phyloP scores from a whole-genome alignment of 192 early-diverging fungal genomes.

The Entophlyctis helioformis region DNA sequence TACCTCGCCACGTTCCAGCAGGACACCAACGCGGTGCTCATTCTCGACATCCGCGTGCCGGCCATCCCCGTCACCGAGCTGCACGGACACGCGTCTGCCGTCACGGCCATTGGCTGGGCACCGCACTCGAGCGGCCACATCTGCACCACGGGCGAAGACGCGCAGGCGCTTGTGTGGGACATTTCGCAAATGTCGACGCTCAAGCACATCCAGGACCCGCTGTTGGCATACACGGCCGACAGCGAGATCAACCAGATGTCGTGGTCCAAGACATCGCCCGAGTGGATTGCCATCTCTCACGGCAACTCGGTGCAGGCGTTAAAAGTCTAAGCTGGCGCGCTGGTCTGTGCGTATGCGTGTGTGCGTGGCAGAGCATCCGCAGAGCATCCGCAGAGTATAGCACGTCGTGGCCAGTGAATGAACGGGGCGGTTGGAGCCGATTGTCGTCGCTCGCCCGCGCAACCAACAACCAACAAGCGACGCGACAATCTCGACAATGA shows the following conservation, averaged over 20 bases:
- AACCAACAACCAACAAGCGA: too few relatives aligned
- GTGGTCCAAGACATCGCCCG: constrained; percentile 66
- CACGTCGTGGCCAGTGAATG: too few relatives aligned
- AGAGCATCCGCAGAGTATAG: too few relatives aligned
- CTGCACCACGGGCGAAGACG: constrained; percentile 80
- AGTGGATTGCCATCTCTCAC: constrained; percentile 85
- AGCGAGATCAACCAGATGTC: constrained; percentile 68
- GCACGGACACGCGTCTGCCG: constrained; percentile 56
- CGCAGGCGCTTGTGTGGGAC: constrained; percentile 89
- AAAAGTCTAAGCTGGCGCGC: constrained; percentile 38
- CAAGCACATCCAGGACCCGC: constrained; percentile 42
- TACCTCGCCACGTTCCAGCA: constrained; percentile 86
- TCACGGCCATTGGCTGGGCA: constrained; percentile 84
- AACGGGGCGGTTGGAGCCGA: too few relatives aligned
- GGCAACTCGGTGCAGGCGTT: constrained; percentile 78
- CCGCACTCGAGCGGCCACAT: constrained; percentile 68
- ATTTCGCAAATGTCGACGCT: constrained; percentile 23
- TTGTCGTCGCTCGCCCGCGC: too few relatives aligned
- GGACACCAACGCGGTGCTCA: constrained; percentile 66
- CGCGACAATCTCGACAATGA: too few relatives aligned
- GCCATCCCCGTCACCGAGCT: constrained; percentile 77
- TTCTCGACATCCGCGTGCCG: constrained; percentile 87
- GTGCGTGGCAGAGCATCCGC: too few relatives aligned
- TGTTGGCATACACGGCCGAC: constrained; percentile 63
- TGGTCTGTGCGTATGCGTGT: too few relatives aligned